These are phyloP conservation scores for Penicillium corylophilum DNA, from an alignment of 2,329 filamentous ascomycete species.

Conservation along the genomic window DNA sequence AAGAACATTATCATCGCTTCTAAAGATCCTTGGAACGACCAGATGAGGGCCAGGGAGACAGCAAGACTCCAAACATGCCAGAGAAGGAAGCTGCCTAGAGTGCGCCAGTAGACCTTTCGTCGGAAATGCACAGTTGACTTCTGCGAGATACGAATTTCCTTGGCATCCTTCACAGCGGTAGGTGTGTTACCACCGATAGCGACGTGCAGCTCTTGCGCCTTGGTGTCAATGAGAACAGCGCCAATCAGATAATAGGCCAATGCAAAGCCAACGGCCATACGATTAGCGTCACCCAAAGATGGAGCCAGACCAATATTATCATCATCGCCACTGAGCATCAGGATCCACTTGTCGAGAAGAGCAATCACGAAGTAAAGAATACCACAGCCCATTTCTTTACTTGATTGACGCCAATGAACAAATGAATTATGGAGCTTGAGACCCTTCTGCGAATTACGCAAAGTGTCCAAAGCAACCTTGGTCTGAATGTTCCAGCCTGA, in stretches of 20 bases:
- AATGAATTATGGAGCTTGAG: conserved; percentile 58
- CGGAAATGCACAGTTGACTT: conserved; percentile 48
- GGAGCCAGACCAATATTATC: conserved; percentile 44
- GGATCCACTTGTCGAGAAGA: conserved; percentile 57
- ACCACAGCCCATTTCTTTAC: conserved; percentile 55
- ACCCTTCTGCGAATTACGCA: conserved; percentile 55
- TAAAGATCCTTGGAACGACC: conserved; percentile 49
- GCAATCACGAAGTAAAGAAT: conserved; percentile 56
- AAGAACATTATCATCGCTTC: conserved; percentile 52
- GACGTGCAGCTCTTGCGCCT: conserved; percentile 52
- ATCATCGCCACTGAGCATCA: conserved; percentile 49
- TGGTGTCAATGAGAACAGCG: conserved; percentile 57
- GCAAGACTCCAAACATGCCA: conserved; percentile 55
- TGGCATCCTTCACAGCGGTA: conserved; percentile 41
- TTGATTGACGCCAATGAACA: conserved; percentile 58
- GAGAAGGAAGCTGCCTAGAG: conserved; percentile 50
- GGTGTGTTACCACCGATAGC: conserved; percentile 45
- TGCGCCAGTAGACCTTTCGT: conserved; percentile 53
- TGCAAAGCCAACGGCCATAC: conserved; percentile 55
- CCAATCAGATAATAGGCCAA: conserved; percentile 59
- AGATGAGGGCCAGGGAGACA: conserved; percentile 52
- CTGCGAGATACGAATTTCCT: conserved; percentile 46
- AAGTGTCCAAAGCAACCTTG: conserved; percentile 54
- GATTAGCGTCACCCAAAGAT: conserved; percentile 37
- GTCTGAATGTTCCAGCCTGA: conserved; percentile 60